Percentiles rank a stretch among this genome's conserved stretches.
phyloP scores from a whole-genome alignment of 192 early-diverging fungal genomes.

The Phycomyces nitens region DNA sequence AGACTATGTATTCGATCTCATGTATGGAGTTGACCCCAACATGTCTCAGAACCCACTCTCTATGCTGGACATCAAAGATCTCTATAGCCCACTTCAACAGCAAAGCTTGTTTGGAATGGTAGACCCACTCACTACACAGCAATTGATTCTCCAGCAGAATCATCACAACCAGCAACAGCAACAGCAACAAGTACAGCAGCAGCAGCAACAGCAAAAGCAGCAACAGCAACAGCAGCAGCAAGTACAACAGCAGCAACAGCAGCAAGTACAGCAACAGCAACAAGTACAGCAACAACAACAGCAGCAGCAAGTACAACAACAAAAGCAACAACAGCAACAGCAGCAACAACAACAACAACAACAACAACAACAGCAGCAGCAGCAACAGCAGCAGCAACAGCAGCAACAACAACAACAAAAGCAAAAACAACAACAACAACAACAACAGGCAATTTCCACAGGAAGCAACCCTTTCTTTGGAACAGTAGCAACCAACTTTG shows the following conservation, averaged over 20 bases:
- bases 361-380: neutral
- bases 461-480: neutral
- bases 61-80: constrained; percentile 23
- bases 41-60: constrained; percentile 13
- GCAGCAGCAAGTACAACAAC: constrained; percentile 7
- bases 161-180: constrained; percentile 2
- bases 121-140: neutral
- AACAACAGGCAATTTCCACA: neutral
- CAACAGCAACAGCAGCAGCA: neutral
- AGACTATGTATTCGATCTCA: constrained; percentile 36
- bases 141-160: no score
- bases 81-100: constrained; percentile 16
- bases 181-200: constrained; percentile 1
- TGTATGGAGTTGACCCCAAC: constrained; percentile 27
- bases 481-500: neutral
- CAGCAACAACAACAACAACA: neutral
- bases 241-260: neutral
- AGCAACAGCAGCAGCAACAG: neutral
- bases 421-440: constrained; percentile 1
- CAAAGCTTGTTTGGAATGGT: constrained; percentile 11
- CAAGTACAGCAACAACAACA: constrained; percentile 5
- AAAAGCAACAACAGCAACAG: no score
- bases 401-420: no score
- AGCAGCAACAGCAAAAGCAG: neutral
- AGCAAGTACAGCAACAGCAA: neutral